These are phyloP conservation scores for Kodamaea ohmeri DNA, from an alignment of 1,139 yeast genomes.

Conservation along the genomic window DNA sequence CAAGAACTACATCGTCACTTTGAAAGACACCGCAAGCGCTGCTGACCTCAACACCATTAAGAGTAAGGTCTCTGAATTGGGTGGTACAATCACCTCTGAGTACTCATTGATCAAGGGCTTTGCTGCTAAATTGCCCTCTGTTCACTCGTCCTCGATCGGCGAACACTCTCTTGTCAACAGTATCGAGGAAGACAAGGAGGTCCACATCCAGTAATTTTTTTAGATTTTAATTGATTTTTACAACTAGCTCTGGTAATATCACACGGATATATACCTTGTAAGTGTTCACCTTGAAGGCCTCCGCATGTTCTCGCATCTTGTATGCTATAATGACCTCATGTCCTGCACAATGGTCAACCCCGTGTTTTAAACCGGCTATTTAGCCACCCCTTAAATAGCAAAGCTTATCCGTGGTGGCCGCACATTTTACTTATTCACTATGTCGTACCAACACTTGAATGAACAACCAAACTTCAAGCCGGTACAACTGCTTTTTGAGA, in stretches of 20 bases:
- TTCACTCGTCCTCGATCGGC: conserved; percentile 42
- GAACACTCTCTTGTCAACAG: conserved; percentile 47
- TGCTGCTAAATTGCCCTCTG: conserved; percentile 49
- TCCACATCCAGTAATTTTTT: conserved; percentile 36
- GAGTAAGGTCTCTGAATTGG: conserved; percentile 40
- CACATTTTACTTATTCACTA: background rate
- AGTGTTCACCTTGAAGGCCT: background rate
- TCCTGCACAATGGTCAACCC: conserved; percentile 14
- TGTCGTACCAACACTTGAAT: conserved; percentile 34
- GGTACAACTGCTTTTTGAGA: conserved; percentile 73
- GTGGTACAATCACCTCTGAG: conserved; percentile 65
- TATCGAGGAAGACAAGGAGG: conserved; percentile 63
- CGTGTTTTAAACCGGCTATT: conserved; percentile 7
- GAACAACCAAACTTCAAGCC: conserved; percentile 80
- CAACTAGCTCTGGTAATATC: background rate
- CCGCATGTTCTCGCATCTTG: no score
- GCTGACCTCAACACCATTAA: conserved; percentile 32
- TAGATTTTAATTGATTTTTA: background rate
- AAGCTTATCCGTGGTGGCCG: background rate
- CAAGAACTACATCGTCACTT: conserved; percentile 38
- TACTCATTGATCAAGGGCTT: conserved; percentile 70
- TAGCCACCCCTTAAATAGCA: conserved; percentile 11
- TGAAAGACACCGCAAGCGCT: conserved; percentile 34
- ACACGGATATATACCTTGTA: no score
- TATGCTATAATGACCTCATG: background rate